phyloP scores from a whole-genome alignment of 768 basidiomycete species.

The Russula virescens region DNA sequence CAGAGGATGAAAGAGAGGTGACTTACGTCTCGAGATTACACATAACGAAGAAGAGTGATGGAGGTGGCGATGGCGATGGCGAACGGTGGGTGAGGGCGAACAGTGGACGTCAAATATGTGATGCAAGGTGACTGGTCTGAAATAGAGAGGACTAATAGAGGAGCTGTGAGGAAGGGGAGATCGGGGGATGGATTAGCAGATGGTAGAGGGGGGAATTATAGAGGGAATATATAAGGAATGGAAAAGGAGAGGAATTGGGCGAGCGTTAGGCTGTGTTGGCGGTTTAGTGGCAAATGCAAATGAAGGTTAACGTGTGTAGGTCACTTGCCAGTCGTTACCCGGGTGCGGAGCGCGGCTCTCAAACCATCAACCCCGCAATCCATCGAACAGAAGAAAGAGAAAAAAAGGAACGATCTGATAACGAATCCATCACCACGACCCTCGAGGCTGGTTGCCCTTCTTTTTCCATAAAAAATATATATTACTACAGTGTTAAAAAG shows the following conservation, averaged over 20 bases:
- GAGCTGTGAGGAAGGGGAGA: background rate
- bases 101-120: too few relatives aligned
- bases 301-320: background rate
- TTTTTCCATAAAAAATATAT: background rate
- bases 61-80: background rate
- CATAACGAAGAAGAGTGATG: constrained; percentile 26
- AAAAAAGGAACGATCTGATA: constrained; percentile 22
- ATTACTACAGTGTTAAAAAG: too few relatives aligned
- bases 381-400: background rate
- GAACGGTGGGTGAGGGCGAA: constrained; percentile 1
- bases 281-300: background rate
- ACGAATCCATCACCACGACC: background rate
- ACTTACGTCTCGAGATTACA: constrained; percentile 38
- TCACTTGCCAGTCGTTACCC: background rate
- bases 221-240: constrained; percentile 19
- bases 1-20: constrained; percentile 18
- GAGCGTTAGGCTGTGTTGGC: constrained; percentile 2
- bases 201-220: constrained; percentile 22
- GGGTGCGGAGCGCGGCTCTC: background rate
- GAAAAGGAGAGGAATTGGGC: constrained; percentile 17
- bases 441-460: background rate
- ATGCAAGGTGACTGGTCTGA: too few relatives aligned
- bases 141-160: constrained; percentile 12
- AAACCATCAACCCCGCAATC: background rate
- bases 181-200: constrained; percentile 14